Evolutionary conservation across 106 monocot species (phyloP), one percentile per base, ranked within the genome.

Genomic region (Dactylorhiza incarnata): DNA sequence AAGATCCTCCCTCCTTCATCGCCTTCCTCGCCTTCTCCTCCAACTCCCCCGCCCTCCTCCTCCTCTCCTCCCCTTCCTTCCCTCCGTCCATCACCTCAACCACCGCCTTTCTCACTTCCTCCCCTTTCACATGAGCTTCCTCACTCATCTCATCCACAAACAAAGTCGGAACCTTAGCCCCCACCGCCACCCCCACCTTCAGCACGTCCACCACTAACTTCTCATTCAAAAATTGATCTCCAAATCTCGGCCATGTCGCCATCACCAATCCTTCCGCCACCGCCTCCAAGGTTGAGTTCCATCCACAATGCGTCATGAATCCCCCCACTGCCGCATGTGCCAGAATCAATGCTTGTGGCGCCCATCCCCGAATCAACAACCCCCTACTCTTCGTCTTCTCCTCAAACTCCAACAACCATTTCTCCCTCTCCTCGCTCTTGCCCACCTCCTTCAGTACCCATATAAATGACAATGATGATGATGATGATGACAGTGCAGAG

Each of bases 181-280:
- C 72, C 6, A 73, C 50, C 52, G 22, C 13, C 29, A 68, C 25
- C 9, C 50, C 73, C 20, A 73, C 37, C 47, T 6, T 37, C 13
- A 68, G 43, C 44, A 65, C 24, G 5, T 65, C 65, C 24, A 65
- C 25, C 20, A 65, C 24, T 23, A 65, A 23, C 24, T 26, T 65
- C 65, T 65, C 65, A 23, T 65, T 65, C 65, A 65, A 6, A 25
- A 65, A 65, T 25, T 65, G 65, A 23, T 65, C 65, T 4, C 65
- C 25, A 25, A 65, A 65, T 7, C 24, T 71, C 46, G 91, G 91
- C 91, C 91, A 92, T 54, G 86, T 61, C 56, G 89, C 73, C 73
- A 73, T 9, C 52, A 50, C 50, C 22, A 73, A 2, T 3, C 73
- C 50, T 12, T 24, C 73, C n/a, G 16, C 12, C 24, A 73, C 24